phyloP scores from a whole-genome alignment of 2,329 filamentous ascomycete species.

The Penicillium aurantiogriseum region DNA sequence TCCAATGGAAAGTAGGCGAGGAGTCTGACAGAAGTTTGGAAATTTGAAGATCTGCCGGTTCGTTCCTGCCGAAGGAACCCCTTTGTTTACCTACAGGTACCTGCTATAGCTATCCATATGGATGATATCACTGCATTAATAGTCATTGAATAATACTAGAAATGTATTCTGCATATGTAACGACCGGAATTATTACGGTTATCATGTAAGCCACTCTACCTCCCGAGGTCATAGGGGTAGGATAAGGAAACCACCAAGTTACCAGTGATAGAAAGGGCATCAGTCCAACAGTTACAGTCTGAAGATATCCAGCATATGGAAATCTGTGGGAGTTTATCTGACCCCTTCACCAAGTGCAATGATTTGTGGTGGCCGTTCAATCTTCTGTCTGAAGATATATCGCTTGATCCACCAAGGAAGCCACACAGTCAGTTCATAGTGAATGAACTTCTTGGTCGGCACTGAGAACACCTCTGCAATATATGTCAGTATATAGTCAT shows the following conservation, averaged over 20 bases:
- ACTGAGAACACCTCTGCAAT: constrained; percentile 58
- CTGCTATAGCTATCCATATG: neutral
- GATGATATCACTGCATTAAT: neutral
- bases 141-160: neutral
- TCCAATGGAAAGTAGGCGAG: no score
- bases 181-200: neutral
- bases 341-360: constrained; percentile 21
- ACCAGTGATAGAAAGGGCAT: neutral
- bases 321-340: neutral
- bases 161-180: neutral
- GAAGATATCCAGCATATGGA: neutral
- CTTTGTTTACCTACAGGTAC: neutral
- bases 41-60: no score
- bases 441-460: constrained; percentile 54
- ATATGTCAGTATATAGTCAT: constrained; percentile 39
- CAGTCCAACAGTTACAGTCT: neutral
- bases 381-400: constrained; percentile 52
- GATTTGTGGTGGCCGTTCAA: constrained; percentile 27
- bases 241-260: neutral
- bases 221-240: no score
- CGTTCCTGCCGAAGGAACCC: neutral
- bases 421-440: constrained; percentile 55
- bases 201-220: neutral
- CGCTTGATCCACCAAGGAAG: constrained; percentile 61
- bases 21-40: neutral